phyloP scores from a whole-genome alignment of 768 basidiomycete genomes.

The Vararia minispora region DNA sequence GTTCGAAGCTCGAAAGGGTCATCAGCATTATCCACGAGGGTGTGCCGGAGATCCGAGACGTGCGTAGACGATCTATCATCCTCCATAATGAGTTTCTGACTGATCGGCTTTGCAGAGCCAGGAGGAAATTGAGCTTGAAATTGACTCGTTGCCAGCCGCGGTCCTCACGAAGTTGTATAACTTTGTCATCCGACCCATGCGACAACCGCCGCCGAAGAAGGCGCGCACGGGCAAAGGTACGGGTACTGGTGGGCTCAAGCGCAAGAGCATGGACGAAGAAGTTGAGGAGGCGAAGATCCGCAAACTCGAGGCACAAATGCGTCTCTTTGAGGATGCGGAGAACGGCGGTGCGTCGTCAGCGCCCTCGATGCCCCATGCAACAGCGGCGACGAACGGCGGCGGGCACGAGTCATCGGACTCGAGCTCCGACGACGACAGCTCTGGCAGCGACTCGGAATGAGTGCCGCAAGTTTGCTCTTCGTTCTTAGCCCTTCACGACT shows the following conservation, averaged over 20 bases:
- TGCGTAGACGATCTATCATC: constrained; percentile 32
- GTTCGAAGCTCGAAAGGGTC: constrained; percentile 73
- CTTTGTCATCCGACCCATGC: constrained; percentile 77
- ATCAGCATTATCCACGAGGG: constrained; percentile 94
- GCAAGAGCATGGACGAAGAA: constrained; percentile 96
- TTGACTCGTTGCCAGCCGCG: constrained; percentile 76
- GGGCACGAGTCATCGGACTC: constrained; percentile 75
- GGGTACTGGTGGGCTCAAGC: constrained; percentile 82
- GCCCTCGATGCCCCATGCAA: constrained; percentile 19
- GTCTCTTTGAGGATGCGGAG: constrained; percentile 54
- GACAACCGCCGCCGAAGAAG: constrained; percentile 41
- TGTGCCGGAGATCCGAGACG: constrained; percentile 87
- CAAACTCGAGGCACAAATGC: constrained; percentile 79
- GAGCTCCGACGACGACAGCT: constrained; percentile 69
- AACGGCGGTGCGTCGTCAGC: constrained; percentile 28
- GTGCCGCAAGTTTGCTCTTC: neutral
- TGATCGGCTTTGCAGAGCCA: constrained; percentile 50
- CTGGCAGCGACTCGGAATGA: constrained; percentile 78
- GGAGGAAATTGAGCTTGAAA: constrained; percentile 98
- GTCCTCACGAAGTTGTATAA: constrained; percentile 94
- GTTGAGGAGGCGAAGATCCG: constrained; percentile 94
- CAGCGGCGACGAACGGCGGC: constrained; percentile 41
- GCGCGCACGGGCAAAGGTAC: constrained; percentile 69
- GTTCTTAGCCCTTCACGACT: neutral
- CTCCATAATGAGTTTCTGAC: constrained; percentile 10